Base-by-base conservation (phyloP, 441 rosid genomes). In the Gossypium gossypioides region DNA sequence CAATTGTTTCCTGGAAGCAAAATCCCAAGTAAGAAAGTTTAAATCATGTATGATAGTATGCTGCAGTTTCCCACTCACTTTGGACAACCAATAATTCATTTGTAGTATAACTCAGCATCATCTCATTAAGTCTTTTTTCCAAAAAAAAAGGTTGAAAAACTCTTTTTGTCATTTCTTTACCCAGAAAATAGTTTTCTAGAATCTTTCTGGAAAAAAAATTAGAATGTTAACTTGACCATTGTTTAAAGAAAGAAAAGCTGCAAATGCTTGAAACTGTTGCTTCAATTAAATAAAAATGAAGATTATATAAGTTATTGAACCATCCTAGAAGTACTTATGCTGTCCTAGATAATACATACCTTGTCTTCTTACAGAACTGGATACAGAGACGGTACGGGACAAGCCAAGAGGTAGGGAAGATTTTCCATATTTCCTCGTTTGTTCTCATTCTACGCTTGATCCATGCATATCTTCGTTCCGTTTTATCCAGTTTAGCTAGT, bases 391-490 rank as follows among this genome's bases (percentile, higher is more conserved):
- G 91, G 80, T 96, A 96, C 25, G 98, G 96, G 61, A 96, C 99
- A 79, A 91, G 97, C 99, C 99, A 96, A 25, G 95, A 86, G 63
- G 86, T 74, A 81, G 99, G 99, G 80, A 96, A 96, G 34, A 91
- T 93, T 81, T 91, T 90, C 97, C 98, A 96, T 69, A 88, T 91
- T 82, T 96, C 99, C 83, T 93, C 97, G 69, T 96, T 96, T 69
- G 98, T 91, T 81, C 96, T 89, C 69, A 96, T 93, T 76, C 97
- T 88, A 75, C 97, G 96, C 86, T 91, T 96, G 77, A 93, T 91
- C 99, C 99, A 96, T 55, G 99, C 96, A 86, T 93, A 96, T 76
- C 98, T 84, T 71, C 98, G 84, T 80, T 93, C 99, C 19, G 97
- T 91, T 84, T 90, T 93, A 82, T 96, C 99, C 89, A 96, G 81